Evolutionary conservation across 2,329 filamentous ascomycete genomes (phyloP).

Genomic region (Dothistroma pini): DNA sequence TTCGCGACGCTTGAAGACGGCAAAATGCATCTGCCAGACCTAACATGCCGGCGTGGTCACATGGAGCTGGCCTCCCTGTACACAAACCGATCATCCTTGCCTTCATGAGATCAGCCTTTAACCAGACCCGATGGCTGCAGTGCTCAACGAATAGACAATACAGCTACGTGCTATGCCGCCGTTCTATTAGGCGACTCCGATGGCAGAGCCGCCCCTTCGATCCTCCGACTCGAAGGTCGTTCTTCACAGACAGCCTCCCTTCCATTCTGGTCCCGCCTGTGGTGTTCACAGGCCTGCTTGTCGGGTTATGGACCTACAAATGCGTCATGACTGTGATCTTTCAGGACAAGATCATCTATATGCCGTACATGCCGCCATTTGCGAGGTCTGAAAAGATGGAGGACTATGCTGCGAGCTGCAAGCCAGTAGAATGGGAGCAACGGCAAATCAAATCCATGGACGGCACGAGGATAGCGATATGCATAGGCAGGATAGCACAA

Average conservation of each 20-base stretch:
- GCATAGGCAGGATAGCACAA: constrained; percentile 41
- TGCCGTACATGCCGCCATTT: constrained; percentile 70
- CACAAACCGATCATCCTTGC: not conserved
- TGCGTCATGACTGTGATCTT: constrained; percentile 72
- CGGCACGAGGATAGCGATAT: constrained; percentile 61
- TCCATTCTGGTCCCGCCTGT: constrained; percentile 59
- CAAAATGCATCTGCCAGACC: not conserved
- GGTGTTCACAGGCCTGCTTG: constrained; percentile 62
- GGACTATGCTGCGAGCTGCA: constrained; percentile 59
- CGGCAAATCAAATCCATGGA: constrained; percentile 59
- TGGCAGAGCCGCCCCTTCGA: not conserved
- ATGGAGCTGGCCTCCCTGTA: not conserved
- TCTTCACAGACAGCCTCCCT: constrained; percentile 37
- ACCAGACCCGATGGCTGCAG: not conserved
- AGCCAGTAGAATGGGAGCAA: constrained; percentile 64
- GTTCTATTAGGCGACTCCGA: not conserved
- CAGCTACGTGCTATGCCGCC: not conserved
- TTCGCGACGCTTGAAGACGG: not conserved
- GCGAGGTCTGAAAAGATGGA: constrained; percentile 62
- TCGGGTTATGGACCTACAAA: constrained; percentile 61
- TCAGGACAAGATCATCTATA: constrained; percentile 80
- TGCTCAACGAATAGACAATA: not conserved
- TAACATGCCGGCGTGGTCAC: not conserved
- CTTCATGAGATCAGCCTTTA: not conserved
- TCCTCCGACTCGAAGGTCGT: constrained; percentile 1